Evolutionary conservation across 116 monocot species (phyloP).

Genomic region (Posidonia oceanica): DNA sequence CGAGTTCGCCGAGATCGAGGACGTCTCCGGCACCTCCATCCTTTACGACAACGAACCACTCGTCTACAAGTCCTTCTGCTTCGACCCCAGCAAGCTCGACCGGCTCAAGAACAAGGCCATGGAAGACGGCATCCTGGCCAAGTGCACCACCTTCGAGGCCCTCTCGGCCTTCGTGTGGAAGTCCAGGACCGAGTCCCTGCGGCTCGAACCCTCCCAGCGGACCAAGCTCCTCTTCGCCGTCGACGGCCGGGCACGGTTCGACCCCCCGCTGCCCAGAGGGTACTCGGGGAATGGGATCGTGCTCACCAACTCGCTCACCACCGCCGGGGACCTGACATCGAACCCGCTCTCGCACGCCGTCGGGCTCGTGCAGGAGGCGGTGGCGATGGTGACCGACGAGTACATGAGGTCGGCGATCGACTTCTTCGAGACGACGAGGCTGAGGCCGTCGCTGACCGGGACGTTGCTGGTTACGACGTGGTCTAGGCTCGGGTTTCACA

Average conservation of each 20-base stretch:
- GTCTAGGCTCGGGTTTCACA: slow-evolving; percentile 61
- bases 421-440: slow-evolving; percentile 68
- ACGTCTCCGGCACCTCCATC: slow-evolving; percentile 31
- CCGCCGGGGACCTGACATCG: slow-evolving; percentile 33
- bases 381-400: slow-evolving; percentile 47
- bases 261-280: slow-evolving; percentile 64
- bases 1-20: slow-evolving; percentile 61
- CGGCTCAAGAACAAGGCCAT: slow-evolving; percentile 24
- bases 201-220: slow-evolving; percentile 35
- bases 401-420: slow-evolving; percentile 85
- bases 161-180: slow-evolving; percentile 73
- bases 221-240: slow-evolving; percentile 85
- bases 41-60: slow-evolving; percentile 35
- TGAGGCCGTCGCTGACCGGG: slow-evolving; percentile 46
- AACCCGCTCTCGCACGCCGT: slow-evolving; percentile 41
- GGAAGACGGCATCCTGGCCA: slow-evolving; percentile 12
- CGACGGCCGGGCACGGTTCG: slow-evolving; percentile 49
- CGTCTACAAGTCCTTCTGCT: slow-evolving; percentile 56
- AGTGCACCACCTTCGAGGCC: slow-evolving; percentile 71
- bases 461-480: slow-evolving; percentile 78
- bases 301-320: slow-evolving; percentile 51
- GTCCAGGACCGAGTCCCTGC: slow-evolving; percentile 48
- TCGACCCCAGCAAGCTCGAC: slow-evolving; percentile 37
- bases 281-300: slow-evolving; percentile 92
- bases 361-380: slow-evolving; percentile 50